Conservation (phyloP, 1,284 basidiomycete species). For the Rhodotorula sp. region DNA sequence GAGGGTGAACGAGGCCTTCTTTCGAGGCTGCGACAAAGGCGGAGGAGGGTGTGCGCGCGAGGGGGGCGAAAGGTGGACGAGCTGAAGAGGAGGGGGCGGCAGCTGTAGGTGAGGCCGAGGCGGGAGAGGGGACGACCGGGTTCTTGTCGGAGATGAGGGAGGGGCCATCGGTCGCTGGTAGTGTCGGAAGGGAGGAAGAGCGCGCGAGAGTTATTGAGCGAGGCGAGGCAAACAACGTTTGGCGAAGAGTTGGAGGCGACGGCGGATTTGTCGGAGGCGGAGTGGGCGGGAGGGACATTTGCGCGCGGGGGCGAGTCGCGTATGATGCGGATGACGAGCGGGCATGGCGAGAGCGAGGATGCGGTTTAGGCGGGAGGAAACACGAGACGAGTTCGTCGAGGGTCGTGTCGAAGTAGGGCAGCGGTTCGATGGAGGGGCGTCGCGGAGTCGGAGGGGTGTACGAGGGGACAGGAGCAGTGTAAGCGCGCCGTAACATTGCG, state of each 20-base stretch:
- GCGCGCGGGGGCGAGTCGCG: not conserved
- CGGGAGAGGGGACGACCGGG: not conserved
- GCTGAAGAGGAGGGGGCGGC: not conserved
- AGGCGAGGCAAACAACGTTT: not conserved
- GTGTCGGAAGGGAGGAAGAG: not conserved
- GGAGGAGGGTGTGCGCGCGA: constrained; percentile 11
- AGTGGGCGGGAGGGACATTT: not conserved
- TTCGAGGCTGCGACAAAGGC: constrained; percentile 28
- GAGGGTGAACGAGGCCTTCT: constrained; percentile 29
- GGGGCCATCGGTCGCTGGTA: constrained; percentile 1
- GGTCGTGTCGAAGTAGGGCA: not conserved
- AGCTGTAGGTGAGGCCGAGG: not conserved
- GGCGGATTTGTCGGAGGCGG: not conserved
- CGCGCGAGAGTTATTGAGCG: not conserved
- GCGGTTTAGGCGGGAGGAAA: constrained; percentile 4
- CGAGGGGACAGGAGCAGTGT: constrained; percentile 14
- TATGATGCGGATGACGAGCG: not conserved
- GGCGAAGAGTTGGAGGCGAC: not conserved
- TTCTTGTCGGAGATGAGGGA: constrained; percentile 6
- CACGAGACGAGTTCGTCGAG: constrained; percentile 12
- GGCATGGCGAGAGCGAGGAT: constrained; percentile 6
- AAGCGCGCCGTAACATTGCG: constrained; percentile 15
- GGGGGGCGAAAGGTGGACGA: constrained; percentile 7
- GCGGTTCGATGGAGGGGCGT: constrained; percentile 3
- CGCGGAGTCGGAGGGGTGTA: constrained; percentile 8